These are phyloP conservation scores for Fragaria ananassa DNA, from an alignment of 306 rosid species.

Conservation along the genomic window DNA sequence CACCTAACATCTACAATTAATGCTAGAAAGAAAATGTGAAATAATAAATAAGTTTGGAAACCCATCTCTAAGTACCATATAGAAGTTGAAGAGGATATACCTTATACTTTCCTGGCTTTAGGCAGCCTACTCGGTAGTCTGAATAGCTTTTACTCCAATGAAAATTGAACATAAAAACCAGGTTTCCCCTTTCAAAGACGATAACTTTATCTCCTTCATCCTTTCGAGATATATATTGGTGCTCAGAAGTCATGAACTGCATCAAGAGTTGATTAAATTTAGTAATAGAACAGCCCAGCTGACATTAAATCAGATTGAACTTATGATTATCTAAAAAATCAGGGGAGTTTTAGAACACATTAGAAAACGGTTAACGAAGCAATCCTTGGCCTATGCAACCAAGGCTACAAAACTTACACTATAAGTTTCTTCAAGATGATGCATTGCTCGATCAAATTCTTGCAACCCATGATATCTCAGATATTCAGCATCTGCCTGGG, in stretches of 20 bases:
- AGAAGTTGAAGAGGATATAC: slow-evolving; percentile 32
- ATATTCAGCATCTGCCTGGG: slow-evolving; percentile 78
- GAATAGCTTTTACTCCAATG: slow-evolving; percentile 87
- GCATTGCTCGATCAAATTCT: slow-evolving; percentile 97
- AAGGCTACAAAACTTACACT: slow-evolving; percentile 54
- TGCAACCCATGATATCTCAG: slow-evolving; percentile 88
- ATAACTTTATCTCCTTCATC: slow-evolving; percentile 69
- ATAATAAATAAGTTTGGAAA: neutral
- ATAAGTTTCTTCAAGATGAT: slow-evolving; percentile 82
- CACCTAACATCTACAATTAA: neutral
- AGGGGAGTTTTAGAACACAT: neutral
- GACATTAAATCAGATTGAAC: neutral
- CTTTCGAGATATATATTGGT: slow-evolving; percentile 78
- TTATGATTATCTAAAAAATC: neutral
- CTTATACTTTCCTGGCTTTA: slow-evolving; percentile 83
- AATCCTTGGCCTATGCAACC: neutral
- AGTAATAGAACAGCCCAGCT: neutral
- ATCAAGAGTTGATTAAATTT: slow-evolving; percentile 25
- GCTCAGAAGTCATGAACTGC: slow-evolving; percentile 95
- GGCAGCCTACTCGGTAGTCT: slow-evolving; percentile 83
- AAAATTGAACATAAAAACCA: slow-evolving; percentile 89
- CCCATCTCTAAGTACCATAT: neutral
- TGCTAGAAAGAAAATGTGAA: neutral
- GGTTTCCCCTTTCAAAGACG: slow-evolving; percentile 78
- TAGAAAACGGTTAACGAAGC: neutral